Percentiles rank a stretch among this genome's conserved stretches.
Conservation (phyloP, 2,329 filamentous ascomycete genomes). For the Cylindrodendrum hubeiense region DNA sequence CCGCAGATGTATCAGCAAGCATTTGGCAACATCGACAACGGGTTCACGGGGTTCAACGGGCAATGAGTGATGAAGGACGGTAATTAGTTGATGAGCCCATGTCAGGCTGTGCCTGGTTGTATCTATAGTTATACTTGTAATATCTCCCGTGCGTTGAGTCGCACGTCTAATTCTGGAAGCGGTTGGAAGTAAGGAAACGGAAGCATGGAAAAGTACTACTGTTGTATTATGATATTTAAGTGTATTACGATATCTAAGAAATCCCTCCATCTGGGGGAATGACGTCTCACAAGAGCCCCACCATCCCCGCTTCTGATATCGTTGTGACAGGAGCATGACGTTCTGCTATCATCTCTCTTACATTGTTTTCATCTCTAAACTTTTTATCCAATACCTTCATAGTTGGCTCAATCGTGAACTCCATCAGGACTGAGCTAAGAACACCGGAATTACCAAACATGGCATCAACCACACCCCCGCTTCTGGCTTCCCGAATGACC, state of each 20-base stretch:
- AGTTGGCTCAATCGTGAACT: not conserved
- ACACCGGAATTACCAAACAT: slow-evolving; percentile 18
- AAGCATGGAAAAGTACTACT: no score
- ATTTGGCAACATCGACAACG: slow-evolving; percentile 37
- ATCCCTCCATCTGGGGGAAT: not conserved
- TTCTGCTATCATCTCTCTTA: not conserved
- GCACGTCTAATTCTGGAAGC: slow-evolving; percentile 11
- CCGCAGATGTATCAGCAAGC: slow-evolving; percentile 43
- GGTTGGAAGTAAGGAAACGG: not conserved
- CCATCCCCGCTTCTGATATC: slow-evolving; percentile 22
- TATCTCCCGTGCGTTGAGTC: slow-evolving; percentile 18
- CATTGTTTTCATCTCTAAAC: no score
- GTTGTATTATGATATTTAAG: no score
- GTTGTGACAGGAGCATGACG: not conserved
- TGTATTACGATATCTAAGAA: not conserved
- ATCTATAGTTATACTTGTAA: slow-evolving; percentile 33
- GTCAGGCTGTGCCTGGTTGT: slow-evolving; percentile 34
- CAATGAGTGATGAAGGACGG: slow-evolving; percentile 32
- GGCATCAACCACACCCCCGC: slow-evolving; percentile 34
- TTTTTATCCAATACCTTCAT: not conserved
- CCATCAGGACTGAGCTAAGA: not conserved
- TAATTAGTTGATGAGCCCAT: not conserved
- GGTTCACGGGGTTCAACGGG: slow-evolving; percentile 42
- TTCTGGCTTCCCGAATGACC: slow-evolving; percentile 40
- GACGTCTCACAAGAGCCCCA: slow-evolving; percentile 8